phyloP scores from a whole-genome alignment of 257 asterid species.

The Echites panduratus region DNA sequence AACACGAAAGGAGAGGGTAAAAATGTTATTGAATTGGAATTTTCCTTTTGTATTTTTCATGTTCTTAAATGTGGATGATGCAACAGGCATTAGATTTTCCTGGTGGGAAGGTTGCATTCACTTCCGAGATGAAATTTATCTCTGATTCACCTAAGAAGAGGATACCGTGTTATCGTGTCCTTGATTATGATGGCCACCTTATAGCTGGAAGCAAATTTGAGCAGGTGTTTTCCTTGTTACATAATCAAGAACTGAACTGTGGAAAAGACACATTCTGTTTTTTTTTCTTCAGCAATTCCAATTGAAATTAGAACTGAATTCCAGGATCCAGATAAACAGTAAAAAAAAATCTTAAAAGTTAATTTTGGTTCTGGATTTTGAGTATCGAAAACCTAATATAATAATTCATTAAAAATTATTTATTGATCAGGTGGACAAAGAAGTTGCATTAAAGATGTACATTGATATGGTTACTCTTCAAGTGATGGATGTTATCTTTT shows the following conservation, averaged over 20 bases:
- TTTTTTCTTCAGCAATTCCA: too few species aligned
- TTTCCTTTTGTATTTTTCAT: too few species aligned
- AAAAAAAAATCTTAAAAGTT: neutral
- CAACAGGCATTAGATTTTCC: slow-evolving; percentile 70
- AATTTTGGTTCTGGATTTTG: neutral
- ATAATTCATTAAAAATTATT: neutral
- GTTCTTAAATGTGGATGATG: too few species aligned
- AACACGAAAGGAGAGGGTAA: too few species aligned
- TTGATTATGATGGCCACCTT: slow-evolving; percentile 64
- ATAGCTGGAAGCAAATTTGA: slow-evolving; percentile 41
- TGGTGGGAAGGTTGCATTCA: slow-evolving; percentile 72
- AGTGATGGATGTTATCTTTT: slow-evolving; percentile 61
- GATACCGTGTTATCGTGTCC: slow-evolving; percentile 82
- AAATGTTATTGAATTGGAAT: too few species aligned
- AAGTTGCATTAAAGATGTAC: slow-evolving; percentile 65
- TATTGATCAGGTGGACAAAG: slow-evolving; percentile 51
- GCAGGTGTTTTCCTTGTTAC: slow-evolving; percentile 61
- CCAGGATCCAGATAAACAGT: neutral
- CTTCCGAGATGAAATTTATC: slow-evolving; percentile 56
- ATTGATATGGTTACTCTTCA: slow-evolving; percentile 70
- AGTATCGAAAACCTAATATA: neutral
- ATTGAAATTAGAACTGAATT: neutral
- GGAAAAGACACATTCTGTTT: too few species aligned
- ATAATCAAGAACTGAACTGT: too few species aligned
- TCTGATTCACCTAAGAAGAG: slow-evolving; percentile 56